phyloP scores from a whole-genome alignment of 2,329 filamentous ascomycete genomes.

The Cladosporium sphaerospermum region DNA sequence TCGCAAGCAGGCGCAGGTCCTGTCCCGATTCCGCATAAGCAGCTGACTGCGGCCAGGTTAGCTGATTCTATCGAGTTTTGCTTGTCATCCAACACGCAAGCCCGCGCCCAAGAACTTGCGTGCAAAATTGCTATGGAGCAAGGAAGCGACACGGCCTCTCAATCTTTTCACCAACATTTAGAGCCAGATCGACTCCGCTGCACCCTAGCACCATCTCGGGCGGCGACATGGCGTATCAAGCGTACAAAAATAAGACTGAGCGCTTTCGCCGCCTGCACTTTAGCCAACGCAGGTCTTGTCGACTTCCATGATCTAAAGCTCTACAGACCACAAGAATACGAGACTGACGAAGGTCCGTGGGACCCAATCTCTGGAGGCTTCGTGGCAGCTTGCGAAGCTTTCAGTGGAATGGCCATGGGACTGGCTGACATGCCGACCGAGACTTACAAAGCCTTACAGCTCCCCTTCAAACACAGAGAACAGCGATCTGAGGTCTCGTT shows the following conservation, averaged over 20 bases:
- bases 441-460: constrained; percentile 41
- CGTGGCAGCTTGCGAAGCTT: constrained; percentile 66
- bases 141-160: constrained; percentile 34
- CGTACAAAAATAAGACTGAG: constrained; percentile 61
- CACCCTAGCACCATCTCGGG: constrained; percentile 57
- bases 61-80: constrained; percentile 38
- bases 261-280: constrained; percentile 60
- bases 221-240: constrained; percentile 61
- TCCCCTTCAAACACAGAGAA: constrained; percentile 24
- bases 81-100: constrained; percentile 29
- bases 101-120: constrained; percentile 32
- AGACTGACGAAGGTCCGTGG: constrained; percentile 66
- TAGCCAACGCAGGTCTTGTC: constrained; percentile 58
- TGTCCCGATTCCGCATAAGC: constrained; percentile 73
- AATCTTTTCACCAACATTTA: constrained; percentile 44
- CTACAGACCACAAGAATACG: constrained; percentile 56
- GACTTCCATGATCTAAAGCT: constrained; percentile 66
- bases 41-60: constrained; percentile 42
- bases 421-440: constrained; percentile 63
- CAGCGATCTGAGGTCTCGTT: constrained; percentile 1
- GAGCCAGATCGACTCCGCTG: constrained; percentile 60
- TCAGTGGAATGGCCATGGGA: constrained; percentile 71
- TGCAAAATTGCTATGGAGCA: constrained; percentile 36
- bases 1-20: constrained; percentile 47
- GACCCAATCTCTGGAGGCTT: constrained; percentile 74